These are phyloP conservation scores for Scheffersomyces segobiensis DNA, from an alignment of 1,139 yeast species.

Conservation along the genomic window DNA sequence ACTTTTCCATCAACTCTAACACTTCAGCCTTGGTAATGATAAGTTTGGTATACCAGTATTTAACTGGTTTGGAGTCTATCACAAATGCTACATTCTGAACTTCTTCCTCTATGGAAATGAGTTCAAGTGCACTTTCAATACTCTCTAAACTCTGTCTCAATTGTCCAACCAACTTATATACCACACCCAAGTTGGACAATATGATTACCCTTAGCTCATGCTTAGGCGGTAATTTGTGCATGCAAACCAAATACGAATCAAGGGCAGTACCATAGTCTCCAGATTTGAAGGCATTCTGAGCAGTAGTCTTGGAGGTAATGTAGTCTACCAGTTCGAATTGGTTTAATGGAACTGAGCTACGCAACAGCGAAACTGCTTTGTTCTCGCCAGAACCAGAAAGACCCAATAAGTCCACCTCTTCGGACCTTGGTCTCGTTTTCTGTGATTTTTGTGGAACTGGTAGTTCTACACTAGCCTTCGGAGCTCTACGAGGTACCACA, in stretches of 20 bases:
- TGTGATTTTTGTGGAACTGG: slow-evolving; percentile 1
- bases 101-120: slow-evolving; percentile 49
- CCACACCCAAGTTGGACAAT: slow-evolving; percentile 74
- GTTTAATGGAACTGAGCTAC: slow-evolving; percentile 28
- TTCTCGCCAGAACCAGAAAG: slow-evolving; percentile 7
- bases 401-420: slow-evolving; percentile 13
- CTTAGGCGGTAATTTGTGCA: slow-evolving; percentile 58
- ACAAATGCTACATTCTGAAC: slow-evolving; percentile 20
- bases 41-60: slow-evolving; percentile 74
- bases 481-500: background rate
- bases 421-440: slow-evolving; percentile 2
- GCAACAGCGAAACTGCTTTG: slow-evolving; percentile 5
- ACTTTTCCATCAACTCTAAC: slow-evolving; percentile 74
- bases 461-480: background rate
- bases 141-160: slow-evolving; percentile 59
- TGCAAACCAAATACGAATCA: slow-evolving; percentile 59
- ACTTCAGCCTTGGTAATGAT: slow-evolving; percentile 77
- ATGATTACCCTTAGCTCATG: slow-evolving; percentile 73
- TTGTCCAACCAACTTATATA: slow-evolving; percentile 72
- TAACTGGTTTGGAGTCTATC: slow-evolving; percentile 56
- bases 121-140: slow-evolving; percentile 56
- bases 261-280: slow-evolving; percentile 83
- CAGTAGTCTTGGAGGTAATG: slow-evolving; percentile 58
- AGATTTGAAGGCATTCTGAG: slow-evolving; percentile 60
- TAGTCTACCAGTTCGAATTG: slow-evolving; percentile 52